Evolutionary conservation across 75 land plant species (phyloP).

Genomic region (Isoetes taiwanensis): DNA sequence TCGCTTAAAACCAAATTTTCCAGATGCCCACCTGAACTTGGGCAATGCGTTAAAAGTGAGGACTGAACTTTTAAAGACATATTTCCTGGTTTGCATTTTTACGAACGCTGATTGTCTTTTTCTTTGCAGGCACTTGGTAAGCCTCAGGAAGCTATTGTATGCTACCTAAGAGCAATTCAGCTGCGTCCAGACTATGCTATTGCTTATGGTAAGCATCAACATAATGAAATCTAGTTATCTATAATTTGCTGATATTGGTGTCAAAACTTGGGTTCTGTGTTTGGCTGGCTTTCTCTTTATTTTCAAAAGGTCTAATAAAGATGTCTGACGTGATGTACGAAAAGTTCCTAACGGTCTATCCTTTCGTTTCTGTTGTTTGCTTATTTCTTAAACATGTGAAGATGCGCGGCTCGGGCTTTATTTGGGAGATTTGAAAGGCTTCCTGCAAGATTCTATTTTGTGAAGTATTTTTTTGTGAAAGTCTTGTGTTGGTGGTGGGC

Average conservation of each 20-base stretch:
- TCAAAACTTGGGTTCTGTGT: no score
- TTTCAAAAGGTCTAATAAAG: not conserved
- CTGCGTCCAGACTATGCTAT: constrained; percentile 70
- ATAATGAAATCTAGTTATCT: not conserved
- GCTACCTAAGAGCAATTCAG: constrained; percentile 75
- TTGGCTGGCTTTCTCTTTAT: not conserved
- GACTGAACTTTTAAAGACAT: not conserved
- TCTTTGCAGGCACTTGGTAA: constrained; percentile 70
- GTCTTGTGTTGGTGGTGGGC: no score
- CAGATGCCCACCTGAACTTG: constrained; percentile 79
- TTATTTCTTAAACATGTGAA: no score
- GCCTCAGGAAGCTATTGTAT: constrained; percentile 84
- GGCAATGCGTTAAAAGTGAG: constrained; percentile 89
- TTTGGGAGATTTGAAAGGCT: no score
- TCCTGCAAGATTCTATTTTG: no score
- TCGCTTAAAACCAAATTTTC: constrained; percentile 62
- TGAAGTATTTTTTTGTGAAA: no score
- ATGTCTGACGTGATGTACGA: constrained; percentile 9
- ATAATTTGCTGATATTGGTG: not conserved
- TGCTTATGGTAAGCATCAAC: constrained; percentile 64
- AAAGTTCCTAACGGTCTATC: not conserved
- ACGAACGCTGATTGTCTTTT: constrained; percentile 10
- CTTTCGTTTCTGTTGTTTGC: no score
- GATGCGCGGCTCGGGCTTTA: no score
- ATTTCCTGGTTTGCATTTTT: not conserved